Evolutionary conservation across 768 basidiomycete genomes (phyloP).

Genomic region (Tulasnella sp.): DNA sequence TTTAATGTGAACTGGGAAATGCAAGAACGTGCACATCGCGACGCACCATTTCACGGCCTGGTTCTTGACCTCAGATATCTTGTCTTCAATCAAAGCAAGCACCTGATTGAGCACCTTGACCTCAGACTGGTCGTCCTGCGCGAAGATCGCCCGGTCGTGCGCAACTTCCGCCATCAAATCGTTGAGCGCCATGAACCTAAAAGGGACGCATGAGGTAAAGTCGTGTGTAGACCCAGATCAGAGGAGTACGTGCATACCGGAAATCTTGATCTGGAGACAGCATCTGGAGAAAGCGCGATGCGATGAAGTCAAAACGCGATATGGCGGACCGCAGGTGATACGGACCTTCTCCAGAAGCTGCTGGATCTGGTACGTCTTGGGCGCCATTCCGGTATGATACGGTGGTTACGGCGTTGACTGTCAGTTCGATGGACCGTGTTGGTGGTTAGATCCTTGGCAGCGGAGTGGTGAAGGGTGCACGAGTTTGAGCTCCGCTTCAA

Average conservation of each 20-base stretch:
- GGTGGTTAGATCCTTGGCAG: neutral
- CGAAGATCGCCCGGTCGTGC: conserved; percentile 58
- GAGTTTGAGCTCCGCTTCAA: neutral
- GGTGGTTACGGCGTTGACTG: neutral
- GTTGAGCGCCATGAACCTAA: conserved; percentile 91
- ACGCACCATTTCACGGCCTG: conserved; percentile 87
- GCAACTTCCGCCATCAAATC: conserved; percentile 85
- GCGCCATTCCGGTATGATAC: neutral
- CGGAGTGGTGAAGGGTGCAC: neutral
- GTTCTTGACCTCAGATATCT: conserved; percentile 97
- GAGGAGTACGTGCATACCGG: conserved; percentile 39
- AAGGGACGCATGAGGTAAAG: conserved; percentile 17
- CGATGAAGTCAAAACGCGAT: neutral
- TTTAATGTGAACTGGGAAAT: neutral
- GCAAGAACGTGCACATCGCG: too few relatives aligned
- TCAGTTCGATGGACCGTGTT: neutral
- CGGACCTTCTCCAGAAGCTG: conserved; percentile 11
- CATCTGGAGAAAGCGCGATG: conserved; percentile 40
- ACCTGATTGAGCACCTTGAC: conserved; percentile 75
- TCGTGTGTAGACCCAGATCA: conserved; percentile 15
- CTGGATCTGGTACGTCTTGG: neutral
- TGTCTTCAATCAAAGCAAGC: conserved; percentile 77
- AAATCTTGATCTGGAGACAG: conserved; percentile 86
- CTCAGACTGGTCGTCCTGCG: conserved; percentile 78
- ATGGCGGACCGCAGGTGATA: neutral